These are phyloP conservation scores for Myxozyma monticola DNA, from an alignment of 805 yeast genomes.

Conservation along the genomic window DNA sequence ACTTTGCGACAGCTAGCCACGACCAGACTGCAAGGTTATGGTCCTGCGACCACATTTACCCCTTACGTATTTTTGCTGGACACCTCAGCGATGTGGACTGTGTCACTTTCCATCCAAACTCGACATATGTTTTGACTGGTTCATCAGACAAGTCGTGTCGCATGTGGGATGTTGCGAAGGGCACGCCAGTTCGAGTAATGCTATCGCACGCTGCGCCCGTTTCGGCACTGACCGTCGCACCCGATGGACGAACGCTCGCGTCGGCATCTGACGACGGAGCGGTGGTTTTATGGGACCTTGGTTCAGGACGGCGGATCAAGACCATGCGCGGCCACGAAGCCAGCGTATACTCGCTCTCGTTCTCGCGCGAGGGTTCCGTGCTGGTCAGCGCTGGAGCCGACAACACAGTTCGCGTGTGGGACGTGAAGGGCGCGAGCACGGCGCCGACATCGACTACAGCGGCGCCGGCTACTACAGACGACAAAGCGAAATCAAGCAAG, in stretches of 20 bases:
- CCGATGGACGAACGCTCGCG: slow-evolving; percentile 96
- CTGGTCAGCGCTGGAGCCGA: slow-evolving; percentile 92
- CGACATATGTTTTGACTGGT: slow-evolving; percentile 91
- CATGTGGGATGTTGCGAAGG: slow-evolving; percentile 95
- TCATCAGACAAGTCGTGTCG: slow-evolving; percentile 93
- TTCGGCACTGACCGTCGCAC: slow-evolving; percentile 82
- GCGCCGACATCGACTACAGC: slow-evolving; percentile 11
- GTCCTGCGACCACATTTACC: slow-evolving; percentile 98
- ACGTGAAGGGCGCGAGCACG: slow-evolving; percentile 68
- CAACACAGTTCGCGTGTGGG: slow-evolving; percentile 94
- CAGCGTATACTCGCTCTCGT: slow-evolving; percentile 79
- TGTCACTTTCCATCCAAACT: slow-evolving; percentile 93
- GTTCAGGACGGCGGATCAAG: slow-evolving; percentile 83
- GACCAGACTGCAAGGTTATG: slow-evolving; percentile 97
- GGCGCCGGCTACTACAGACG: slow-evolving; percentile 21
- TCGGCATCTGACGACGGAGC: slow-evolving; percentile 82
- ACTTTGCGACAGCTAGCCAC: slow-evolving; percentile 96
- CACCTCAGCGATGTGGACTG: slow-evolving; percentile 95
- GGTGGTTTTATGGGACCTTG: slow-evolving; percentile 90
- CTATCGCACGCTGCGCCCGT: slow-evolving; percentile 92
- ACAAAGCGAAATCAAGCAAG: background rate
- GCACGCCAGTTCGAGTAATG: slow-evolving; percentile 86
- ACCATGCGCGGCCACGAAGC: slow-evolving; percentile 95
- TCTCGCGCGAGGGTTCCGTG: slow-evolving; percentile 84
- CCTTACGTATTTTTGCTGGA: slow-evolving; percentile 94